Evolutionary conservation across 495 filamentous ascomycete genomes (phyloP), one percentile per base, ranked within the genome.

Genomic region (Aspergillus hancockii): DNA sequence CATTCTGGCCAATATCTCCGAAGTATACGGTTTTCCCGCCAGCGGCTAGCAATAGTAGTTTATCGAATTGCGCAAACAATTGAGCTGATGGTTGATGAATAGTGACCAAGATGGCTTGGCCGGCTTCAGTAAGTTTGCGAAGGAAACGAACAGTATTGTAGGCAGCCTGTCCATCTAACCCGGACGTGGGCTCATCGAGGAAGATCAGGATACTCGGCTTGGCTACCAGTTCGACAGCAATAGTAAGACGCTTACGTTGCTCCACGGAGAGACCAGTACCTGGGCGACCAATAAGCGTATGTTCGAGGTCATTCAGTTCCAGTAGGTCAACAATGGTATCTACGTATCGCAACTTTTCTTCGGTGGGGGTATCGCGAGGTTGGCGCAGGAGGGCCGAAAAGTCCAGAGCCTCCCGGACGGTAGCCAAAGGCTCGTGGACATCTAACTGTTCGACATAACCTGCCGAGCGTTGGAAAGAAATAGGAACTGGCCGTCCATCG

Each of bases 81-180:
- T 86, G 80, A 5, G 86, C 82, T 0, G 83, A 87, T 6, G 90
- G 90, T 63, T 93, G 90, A 64, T 92, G 88, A 34, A 93, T 92
- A 0, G 89, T 93, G 51, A 87, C 87, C 0, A 87, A 68, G 21
- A 93, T 84, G 4, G 88, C 86, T 64, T 91, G 88, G 5, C 90
- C 86, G 23, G 78, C 78, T 50, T 84, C 79, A 4, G 87, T 83
- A 4, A 90, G 76, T 61, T 89, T 90, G 4, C 84, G 70, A 28
- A 90, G 68, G 63, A 90, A 86, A 14, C 83, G 75, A 21, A 87
- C 78, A 13, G 88, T 87, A 59, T 85, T 85, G 63, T 79, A 89
- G 18, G 88, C 85, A n/a, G 85, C 81, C 38, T 82, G 79, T 0
- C 78, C 80, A 59, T 90, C 88, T 5, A 90, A 81, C 53, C 86